Base-by-base conservation (phyloP, 441 rosid genomes). In the Gossypium lobatum region DNA sequence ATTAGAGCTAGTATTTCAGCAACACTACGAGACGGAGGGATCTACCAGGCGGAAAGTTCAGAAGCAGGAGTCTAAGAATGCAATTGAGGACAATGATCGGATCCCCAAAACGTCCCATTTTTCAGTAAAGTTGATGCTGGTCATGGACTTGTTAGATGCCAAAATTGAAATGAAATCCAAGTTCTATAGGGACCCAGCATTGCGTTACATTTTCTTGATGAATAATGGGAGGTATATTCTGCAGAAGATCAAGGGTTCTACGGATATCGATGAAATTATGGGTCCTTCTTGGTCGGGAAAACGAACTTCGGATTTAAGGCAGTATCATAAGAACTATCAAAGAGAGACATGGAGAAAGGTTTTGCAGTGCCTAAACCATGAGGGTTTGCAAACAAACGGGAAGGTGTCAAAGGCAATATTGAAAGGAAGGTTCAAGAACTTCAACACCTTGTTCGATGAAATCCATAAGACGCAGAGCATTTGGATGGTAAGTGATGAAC, bases 401-500 rank as follows among this genome's bases (percentile, higher is more conserved):
- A 95, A 93, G 77, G 89, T 91, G 9, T 54, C 72, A 0, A 95
- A 93, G 78, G 79, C 87, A 0, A 85, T 83, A 73, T 62, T 95
- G 72, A 95, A 93, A 74, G 97, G 91, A 72, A 85, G 91, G 83
- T 91, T 93, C 73, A 91, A 91, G 80, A 83, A 67, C 73, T 95
- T 95, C 75, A 93, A 90, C 65, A 45, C 80, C 7, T 0, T 87
- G 90, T 89, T 95, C 63, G 98, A 95, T 21, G 98, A 95, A 79
- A 95, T 95, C 54, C 95, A 85, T 72, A 87, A 79, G 87, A 88
- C 91, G 18, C 99, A 95, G 79, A 90, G 91, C 65, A 70, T 88
- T 0, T 95, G 97, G 99, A 87, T 93, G 46, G 97, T 95, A 72
- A 86, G 89, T 17, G 99, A 95, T 70, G 92, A 89, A 74, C 97